phyloP scores from a whole-genome alignment of 148 eudicot genomes.

The Chenopodium quinoa region DNA sequence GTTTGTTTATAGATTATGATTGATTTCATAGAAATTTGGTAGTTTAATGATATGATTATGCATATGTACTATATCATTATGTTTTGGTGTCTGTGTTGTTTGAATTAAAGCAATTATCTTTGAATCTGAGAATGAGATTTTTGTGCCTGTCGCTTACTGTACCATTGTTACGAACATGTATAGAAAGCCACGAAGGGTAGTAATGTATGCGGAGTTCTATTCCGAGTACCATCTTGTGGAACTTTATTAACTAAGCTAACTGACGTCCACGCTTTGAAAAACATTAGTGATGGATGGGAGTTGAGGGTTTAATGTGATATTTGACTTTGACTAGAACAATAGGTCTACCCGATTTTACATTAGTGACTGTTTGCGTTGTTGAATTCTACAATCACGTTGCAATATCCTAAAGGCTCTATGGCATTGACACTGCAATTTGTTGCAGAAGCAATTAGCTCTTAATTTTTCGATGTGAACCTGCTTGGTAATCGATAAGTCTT shows the following conservation, averaged over 20 bases:
- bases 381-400: background rate
- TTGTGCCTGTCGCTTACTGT: background rate
- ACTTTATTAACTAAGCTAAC: background rate
- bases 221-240: background rate
- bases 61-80: background rate
- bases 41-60: too few species aligned
- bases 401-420: background rate
- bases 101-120: slow-evolving; percentile 5
- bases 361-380: background rate
- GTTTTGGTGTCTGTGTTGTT: background rate
- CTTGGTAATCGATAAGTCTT: background rate
- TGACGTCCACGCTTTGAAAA: background rate
- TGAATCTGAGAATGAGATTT: background rate
- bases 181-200: background rate
- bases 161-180: too few species aligned
- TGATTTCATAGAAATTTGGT: background rate
- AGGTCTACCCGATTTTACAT: background rate
- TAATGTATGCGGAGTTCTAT: background rate
- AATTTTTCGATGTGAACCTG: background rate
- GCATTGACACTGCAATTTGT: background rate
- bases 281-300: too few species aligned
- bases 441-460: background rate
- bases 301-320: background rate
- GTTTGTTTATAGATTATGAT: background rate
- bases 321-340: background rate